Evolutionary conservation across 306 rosid species (phyloP), one percentile per base, ranked within the genome.

Genomic region (Carpinus fangiana): DNA sequence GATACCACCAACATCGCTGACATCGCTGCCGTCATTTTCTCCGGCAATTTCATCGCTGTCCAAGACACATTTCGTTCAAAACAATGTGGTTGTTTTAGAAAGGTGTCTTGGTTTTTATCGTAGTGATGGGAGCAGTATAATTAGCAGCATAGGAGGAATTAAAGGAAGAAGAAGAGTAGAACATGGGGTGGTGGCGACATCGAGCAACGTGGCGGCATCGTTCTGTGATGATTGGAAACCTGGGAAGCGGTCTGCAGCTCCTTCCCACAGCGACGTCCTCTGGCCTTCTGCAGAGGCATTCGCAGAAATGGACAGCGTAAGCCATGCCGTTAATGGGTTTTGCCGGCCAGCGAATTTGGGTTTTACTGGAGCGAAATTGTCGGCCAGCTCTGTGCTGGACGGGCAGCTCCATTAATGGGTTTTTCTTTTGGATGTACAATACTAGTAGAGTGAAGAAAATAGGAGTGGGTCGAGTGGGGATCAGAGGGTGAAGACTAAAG

Each of bases 241-340:
- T 7, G 84, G 76, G n/a, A 87, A 91, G 79, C 72, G 81, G 0
- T 62, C 87, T 69, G 72, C 94, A 51, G 55, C 90, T 80, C 93
- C 93, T 85, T 84, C 86, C 56, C 90, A 91, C 81, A 92, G 98
- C 70, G 98, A 95, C 76, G 76, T 92, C 81, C 71, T 91, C 31
- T 95, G 98, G 98, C 98, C 98, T 46, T 95, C 98, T 78, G 7
- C 59, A 91, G 98, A 98, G 59, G 98, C 97, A 77, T 95, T 95
- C 79, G 93, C 84, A 31, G 98, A 98, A 12, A 87, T 95, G 98
- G 97, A 23, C 26, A 23, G 26, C 26, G 26, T 23, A 1, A 23
- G 26, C 26, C 26, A 23, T 23, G 26, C 26, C 26, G 26, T 23
- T 23, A 23, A 23, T 23, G 26, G 26, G 26, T 23, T 23, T 23